phyloP scores from a whole-genome alignment of 139 green algal genomes.

The Zygnema cylindricum region DNA sequence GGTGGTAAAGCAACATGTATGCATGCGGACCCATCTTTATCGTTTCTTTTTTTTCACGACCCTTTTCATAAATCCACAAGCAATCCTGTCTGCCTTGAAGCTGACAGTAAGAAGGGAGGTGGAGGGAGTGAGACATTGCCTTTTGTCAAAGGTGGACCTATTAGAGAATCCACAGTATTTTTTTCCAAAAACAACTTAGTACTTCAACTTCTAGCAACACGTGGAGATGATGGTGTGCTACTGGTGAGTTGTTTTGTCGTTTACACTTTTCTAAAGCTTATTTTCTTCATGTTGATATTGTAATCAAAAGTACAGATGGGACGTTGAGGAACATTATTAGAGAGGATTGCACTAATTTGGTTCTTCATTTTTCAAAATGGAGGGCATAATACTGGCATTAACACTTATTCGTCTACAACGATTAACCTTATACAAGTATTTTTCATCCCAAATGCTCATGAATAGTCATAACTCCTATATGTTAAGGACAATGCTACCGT shows the following conservation, averaged over 20 bases:
- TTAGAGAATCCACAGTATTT: background rate
- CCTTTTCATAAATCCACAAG: background rate
- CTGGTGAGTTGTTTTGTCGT: background rate
- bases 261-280: too few species aligned
- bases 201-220: background rate
- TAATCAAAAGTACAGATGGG: too few species aligned
- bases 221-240: slow-evolving; percentile 3
- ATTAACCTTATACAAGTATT: too few species aligned
- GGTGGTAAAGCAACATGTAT: background rate
- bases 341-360: background rate
- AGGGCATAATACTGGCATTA: background rate
- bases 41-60: background rate
- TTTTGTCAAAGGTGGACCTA: background rate
- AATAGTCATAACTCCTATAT: too few species aligned
- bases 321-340: too few species aligned
- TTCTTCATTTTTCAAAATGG: background rate
- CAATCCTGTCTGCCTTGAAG: background rate
- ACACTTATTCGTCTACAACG: too few species aligned
- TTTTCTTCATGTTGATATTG: background rate
- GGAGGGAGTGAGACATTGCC: background rate
- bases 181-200: background rate
- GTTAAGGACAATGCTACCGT: too few species aligned
- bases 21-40: slow-evolving; percentile 10
- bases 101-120: background rate
- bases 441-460: too few species aligned